Evolutionary conservation across 768 basidiomycete species (phyloP), one percentile per base, ranked within the genome.

Genomic region (Leucogyrophana mollusca): DNA sequence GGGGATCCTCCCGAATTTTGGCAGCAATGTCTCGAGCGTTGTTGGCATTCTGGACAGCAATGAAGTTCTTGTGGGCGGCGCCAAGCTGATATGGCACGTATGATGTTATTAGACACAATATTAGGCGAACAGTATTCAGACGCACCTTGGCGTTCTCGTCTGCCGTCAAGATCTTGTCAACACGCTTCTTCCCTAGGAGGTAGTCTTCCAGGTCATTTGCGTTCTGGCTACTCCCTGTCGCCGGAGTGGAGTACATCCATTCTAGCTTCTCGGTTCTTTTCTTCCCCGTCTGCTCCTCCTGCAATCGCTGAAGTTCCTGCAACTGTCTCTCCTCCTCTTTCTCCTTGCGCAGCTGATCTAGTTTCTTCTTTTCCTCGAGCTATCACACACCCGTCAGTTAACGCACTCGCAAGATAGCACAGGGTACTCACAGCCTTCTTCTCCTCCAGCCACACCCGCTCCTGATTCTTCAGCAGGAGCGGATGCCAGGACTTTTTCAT

Each of bases 401-500:
- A 40, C 42, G 40, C 34, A 30, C 17, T 7, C 7, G 34, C 32
- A 16, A 47, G 3, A 38, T 2, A 17, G 32, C 36, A 43, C 30
- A 41, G 23, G 25, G 14, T 13, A 77, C 89, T 58, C 63, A 91
- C 92, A 44, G 94, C 93, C 63, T 90, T 87, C 80, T 95, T 94
- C 70, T 99, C 96, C 68, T 95, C 90, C 46, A 97, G 79, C 95
- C 96, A 98, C 59, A 98, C 96, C 80, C 90, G 83, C 83, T 95
- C 92, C 85, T 97, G 95, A 72, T 95, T 95, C 66, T 92, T 93
- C 69, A 96, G 69, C 70, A 95, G 89, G 78, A 94, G 85, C 79
- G 94, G 94, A 67, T 97, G 94, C 94, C 94, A 97, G 54, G 91
- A 94, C 80, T 96, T 95, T 72, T 90, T 96, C 94, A 98, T 98